Evolutionary conservation across 495 filamentous ascomycete genomes (phyloP).

Genomic region (Aspergillus baeticus): DNA sequence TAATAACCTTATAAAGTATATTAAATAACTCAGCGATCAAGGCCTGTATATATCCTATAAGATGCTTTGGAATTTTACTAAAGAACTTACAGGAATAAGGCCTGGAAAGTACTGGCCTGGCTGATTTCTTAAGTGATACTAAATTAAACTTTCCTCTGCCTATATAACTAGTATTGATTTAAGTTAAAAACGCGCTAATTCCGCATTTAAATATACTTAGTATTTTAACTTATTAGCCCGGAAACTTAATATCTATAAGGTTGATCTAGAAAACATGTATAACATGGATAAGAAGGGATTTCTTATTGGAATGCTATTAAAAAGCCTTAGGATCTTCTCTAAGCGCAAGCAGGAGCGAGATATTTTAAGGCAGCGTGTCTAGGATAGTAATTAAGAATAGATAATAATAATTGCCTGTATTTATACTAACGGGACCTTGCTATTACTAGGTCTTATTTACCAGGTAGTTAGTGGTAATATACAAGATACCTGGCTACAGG

Average conservation of each 20-base stretch:
- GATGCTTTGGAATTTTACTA: background rate
- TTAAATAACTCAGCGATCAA: background rate
- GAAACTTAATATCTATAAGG: background rate
- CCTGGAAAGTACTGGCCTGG: background rate
- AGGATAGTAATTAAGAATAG: constrained; percentile 7
- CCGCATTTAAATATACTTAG: background rate
- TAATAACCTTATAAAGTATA: background rate
- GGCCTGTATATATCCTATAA: background rate
- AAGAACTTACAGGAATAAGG: background rate
- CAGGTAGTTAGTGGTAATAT: background rate
- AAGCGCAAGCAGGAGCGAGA: background rate
- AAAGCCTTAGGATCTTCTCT: constrained; percentile 9
- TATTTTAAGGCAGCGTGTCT: background rate
- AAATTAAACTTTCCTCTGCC: background rate
- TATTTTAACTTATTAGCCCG: background rate
- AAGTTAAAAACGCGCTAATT: background rate
- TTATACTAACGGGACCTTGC: background rate
- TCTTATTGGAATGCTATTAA: background rate
- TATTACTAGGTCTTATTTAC: constrained; percentile 6
- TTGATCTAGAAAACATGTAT: background rate
- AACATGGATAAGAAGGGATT: constrained; percentile 1
- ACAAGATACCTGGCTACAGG: constrained; percentile 5
- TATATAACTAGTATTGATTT: background rate
- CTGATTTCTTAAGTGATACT: background rate
- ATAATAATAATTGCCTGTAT: constrained; percentile 12